Evolutionary conservation across 768 basidiomycete genomes (phyloP).

Genomic region (Tylopilus sp.): DNA sequence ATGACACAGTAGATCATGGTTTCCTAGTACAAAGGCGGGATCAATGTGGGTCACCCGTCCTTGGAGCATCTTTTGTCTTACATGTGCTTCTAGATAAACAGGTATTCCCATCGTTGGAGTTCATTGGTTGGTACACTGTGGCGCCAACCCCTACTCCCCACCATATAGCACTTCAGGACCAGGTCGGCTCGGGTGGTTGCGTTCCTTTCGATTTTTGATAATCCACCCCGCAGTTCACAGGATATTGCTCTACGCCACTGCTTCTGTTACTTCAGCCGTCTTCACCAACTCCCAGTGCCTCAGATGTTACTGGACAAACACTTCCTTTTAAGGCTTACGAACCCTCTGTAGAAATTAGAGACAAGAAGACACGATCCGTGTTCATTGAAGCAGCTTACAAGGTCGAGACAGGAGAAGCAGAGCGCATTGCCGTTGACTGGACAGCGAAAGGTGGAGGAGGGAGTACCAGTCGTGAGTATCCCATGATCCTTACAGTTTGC

Average conservation of each 20-base stretch:
- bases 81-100: conserved; percentile 71
- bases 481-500: not conserved
- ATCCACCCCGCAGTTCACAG: conserved; percentile 58
- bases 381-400: conserved; percentile 85
- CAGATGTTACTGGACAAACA: conserved; percentile 60
- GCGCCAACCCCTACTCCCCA: conserved; percentile 66
- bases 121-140: conserved; percentile 97
- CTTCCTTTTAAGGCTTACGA: conserved; percentile 95
- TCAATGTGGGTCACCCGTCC: conserved; percentile 58
- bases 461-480: conserved; percentile 68
- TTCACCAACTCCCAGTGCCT: conserved; percentile 39
- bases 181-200: conserved; percentile 43
- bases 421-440: conserved; percentile 97
- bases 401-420: conserved; percentile 97
- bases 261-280: conserved; percentile 73
- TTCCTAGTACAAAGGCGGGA: conserved; percentile 82
- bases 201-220: not conserved
- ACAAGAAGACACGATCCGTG: conserved; percentile 69
- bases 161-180: conserved; percentile 83
- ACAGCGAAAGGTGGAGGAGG: conserved; percentile 83
- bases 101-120: conserved; percentile 95
- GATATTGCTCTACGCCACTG: conserved; percentile 85
- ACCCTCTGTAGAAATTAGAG: conserved; percentile 81
- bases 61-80: conserved; percentile 4
- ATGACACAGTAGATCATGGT: conserved; percentile 67